phyloP scores from a whole-genome alignment of 768 basidiomycete species.

The Gloeophyllum trabeum region DNA sequence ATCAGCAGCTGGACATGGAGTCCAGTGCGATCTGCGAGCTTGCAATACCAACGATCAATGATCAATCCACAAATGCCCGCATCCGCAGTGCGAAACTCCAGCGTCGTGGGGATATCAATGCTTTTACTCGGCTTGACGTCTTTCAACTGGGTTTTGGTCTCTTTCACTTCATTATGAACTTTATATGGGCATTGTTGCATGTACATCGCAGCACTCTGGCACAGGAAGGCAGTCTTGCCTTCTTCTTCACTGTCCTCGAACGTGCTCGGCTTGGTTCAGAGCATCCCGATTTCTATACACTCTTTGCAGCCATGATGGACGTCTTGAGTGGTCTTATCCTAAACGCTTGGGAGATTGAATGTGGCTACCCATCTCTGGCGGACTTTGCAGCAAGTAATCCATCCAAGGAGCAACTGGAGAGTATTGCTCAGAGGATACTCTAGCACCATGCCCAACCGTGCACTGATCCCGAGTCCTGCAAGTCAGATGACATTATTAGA shows the following conservation, averaged over 20 bases:
- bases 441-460: neutral
- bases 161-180: constrained; percentile 23
- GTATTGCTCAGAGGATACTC: neutral
- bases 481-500: constrained; percentile 11
- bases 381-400: neutral
- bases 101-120: constrained; percentile 9
- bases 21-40: neutral
- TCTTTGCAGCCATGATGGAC: constrained; percentile 13
- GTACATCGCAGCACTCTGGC: constrained; percentile 17
- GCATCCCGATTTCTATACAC: constrained; percentile 23
- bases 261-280: constrained; percentile 13
- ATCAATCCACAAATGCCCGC: constrained; percentile 10
- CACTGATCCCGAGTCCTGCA: constrained; percentile 1
- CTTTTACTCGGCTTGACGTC: constrained; percentile 13
- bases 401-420: neutral
- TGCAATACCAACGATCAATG: constrained; percentile 8
- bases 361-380: neutral
- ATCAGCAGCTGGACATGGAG: constrained; percentile 11
- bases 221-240: constrained; percentile 15
- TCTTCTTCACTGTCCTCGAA: constrained; percentile 20
- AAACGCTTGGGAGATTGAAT: constrained; percentile 16
- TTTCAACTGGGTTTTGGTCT: constrained; percentile 18
- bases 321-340: constrained; percentile 22
- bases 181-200: constrained; percentile 20
- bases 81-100: constrained; percentile 11